These are phyloP conservation scores for Scheffersomyces stipitis DNA, from an alignment of 805 yeast species.

Conservation along the genomic window DNA sequence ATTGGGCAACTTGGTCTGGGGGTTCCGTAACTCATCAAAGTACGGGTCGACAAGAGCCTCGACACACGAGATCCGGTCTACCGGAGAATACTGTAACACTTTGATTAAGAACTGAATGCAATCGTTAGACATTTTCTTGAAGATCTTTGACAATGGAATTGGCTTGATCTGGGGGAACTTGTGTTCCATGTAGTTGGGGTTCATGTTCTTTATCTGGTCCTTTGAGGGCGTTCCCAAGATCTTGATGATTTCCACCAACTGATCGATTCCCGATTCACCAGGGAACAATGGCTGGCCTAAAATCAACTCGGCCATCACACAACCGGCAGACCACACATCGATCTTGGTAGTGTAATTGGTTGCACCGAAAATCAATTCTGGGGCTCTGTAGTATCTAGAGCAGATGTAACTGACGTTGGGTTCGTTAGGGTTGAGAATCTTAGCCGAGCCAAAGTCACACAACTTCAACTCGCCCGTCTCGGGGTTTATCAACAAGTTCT, in stretches of 20 bases:
- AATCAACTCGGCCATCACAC: conserved; percentile 96
- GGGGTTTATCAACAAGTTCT: conserved; percentile 85
- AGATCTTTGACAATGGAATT: conserved; percentile 67
- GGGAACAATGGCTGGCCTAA: conserved; percentile 97
- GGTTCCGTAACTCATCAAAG: conserved; percentile 53
- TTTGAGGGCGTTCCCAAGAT: conserved; percentile 93
- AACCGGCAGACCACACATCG: conserved; percentile 96
- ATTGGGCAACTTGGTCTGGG: conserved; percentile 39
- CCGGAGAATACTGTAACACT: conserved; percentile 68
- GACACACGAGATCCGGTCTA: conserved; percentile 58
- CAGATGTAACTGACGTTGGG: conserved; percentile 97
- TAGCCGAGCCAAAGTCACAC: conserved; percentile 97
- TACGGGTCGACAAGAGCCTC: conserved; percentile 52
- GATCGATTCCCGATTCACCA: conserved; percentile 97
- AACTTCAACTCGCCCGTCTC: conserved; percentile 79
- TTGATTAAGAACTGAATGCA: conserved; percentile 55
- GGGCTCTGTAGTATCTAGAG: conserved; percentile 95
- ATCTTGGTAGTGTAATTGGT: conserved; percentile 94
- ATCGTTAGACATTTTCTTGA: conserved; percentile 55
- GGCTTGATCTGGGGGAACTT: conserved; percentile 88
- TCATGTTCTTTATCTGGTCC: conserved; percentile 91
- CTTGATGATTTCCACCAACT: conserved; percentile 93
- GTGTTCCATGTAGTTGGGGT: conserved; percentile 96
- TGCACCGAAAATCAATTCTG: conserved; percentile 96
- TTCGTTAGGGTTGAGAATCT: conserved; percentile 82